Percentiles rank a stretch among this genome's conserved stretches.
Evolutionary conservation across 331 rosid genomes (phyloP).

Genomic region (Dryas integrifolia): DNA sequence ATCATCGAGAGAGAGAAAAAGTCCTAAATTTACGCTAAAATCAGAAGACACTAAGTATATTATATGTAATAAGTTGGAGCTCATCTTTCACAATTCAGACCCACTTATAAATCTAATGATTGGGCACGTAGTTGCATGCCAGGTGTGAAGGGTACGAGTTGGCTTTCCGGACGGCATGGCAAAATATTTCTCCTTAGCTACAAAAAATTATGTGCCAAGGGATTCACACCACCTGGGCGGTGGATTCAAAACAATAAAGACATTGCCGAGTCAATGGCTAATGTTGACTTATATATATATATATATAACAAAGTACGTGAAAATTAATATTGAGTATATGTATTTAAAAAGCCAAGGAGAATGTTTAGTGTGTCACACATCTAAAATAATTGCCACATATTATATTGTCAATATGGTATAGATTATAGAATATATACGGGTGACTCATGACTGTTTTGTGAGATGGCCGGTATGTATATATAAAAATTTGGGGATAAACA

Average conservation of each 20-base stretch:
- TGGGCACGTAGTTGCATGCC: constrained; percentile 34
- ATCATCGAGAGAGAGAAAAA: constrained; percentile 1
- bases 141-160: constrained; percentile 32
- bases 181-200: not conserved
- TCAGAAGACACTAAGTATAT: not conserved
- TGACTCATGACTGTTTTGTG: not conserved
- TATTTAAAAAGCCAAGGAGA: constrained; percentile 11
- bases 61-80: constrained; percentile 5
- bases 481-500: too few relatives aligned
- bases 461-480: too few relatives aligned
- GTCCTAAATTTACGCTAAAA: constrained; percentile 29
- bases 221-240: constrained; percentile 18
- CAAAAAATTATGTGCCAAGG: not conserved
- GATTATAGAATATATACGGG: not conserved
- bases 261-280: constrained; percentile 16
- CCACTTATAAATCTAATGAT: constrained; percentile 40
- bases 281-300: constrained; percentile 44
- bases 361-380: constrained; percentile 39
- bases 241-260: constrained; percentile 19
- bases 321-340: not conserved
- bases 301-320: constrained; percentile 15
- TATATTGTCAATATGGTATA: constrained; percentile 2
- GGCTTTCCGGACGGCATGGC: constrained; percentile 40
- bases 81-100: constrained; percentile 23
- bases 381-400: constrained; percentile 10